A percentile compares a stretch with the other conserved stretches of the same genome.
Evolutionary conservation across 176 grass and related monocot genomes (phyloP).

Genomic region (Poa annua): DNA sequence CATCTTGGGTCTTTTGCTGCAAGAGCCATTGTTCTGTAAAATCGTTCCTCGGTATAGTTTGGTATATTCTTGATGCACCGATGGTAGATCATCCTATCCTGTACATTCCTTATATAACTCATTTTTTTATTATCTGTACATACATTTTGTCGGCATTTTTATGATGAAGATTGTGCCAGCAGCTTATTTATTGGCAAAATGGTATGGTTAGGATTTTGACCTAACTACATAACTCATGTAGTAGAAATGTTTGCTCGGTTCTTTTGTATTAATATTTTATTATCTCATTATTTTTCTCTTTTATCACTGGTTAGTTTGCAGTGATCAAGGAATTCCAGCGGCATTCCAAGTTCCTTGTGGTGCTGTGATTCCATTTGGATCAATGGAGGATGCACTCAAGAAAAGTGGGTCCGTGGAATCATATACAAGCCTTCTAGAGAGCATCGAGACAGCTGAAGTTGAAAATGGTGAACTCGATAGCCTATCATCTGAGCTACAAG

Average conservation of each 20-base stretch:
- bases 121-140: not conserved
- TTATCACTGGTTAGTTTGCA: conserved; percentile 64
- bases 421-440: conserved; percentile 63
- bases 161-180: not conserved
- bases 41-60: not conserved
- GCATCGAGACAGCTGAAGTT: conserved; percentile 67
- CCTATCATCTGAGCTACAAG: conserved; percentile 69
- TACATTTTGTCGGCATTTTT: not conserved
- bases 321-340: conserved; percentile 77
- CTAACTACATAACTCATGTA: conserved; percentile 2
- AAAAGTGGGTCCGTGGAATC: conserved; percentile 72
- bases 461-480: conserved; percentile 82
- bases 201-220: not conserved
- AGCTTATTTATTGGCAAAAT: not conserved
- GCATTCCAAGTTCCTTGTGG: conserved; percentile 74
- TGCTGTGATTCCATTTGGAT: conserved; percentile 94
- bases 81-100: conserved; percentile 15
- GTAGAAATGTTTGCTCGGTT: not conserved
- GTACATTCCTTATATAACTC: not conserved
- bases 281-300: conserved; percentile 29
- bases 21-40: not conserved
- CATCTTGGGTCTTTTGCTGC: not conserved
- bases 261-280: not conserved
- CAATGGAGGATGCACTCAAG: conserved; percentile 82
- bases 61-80: not conserved